Evolutionary conservation across 768 basidiomycete species (phyloP), one percentile per base, ranked within the genome.

Genomic region (Psilocybe sp.): DNA sequence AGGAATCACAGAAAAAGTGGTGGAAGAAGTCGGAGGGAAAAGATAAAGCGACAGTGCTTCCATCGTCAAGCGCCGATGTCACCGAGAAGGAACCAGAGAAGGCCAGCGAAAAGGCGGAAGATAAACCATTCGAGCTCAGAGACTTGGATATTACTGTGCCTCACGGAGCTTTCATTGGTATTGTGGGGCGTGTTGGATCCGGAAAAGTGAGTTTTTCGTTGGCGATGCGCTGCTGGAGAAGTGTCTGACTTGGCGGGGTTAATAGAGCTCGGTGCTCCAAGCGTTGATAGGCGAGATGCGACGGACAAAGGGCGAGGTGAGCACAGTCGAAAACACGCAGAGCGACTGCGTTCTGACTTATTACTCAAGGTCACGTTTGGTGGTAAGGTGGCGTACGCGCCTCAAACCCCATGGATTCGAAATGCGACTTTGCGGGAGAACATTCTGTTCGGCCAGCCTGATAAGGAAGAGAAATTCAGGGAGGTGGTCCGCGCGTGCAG

Each of bases 341-440:
- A 5, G 18, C 16, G 3, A 34, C 11, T 7, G 11, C 31, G 32
- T 34, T 15, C 16, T 33, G n/a, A n/a, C n/a, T 34, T 12, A 2
- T 44, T 16, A 33, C 15, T 8, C 1, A 34, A 76, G 44, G 76
- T 81, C 15, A 54, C 67, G 1, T 80, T 85, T 54, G 77, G 77
- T 5, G 81, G 84, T 2, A 69, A 69, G 1, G 68, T 82, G 3
- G 78, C 80, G 1, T 84, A 84, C 59, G 80, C 80, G 0, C 79
- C 83, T 3, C 82, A 85, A 60, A 66, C 73, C 16, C 69, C 85
- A 0, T 88, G 85, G 85, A 84, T 87, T 58, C 67, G 69, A 54
- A 84, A 84, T 62, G 84, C 83, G 0, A 87, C 84, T 0, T 66
- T 92, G 31, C 75, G 82, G 14, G 78, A 87, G 48, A 93, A 93